These are phyloP conservation scores for Colletotrichum limetticola DNA, from an alignment of 2,329 filamentous ascomycete species.

Conservation along the genomic window DNA sequence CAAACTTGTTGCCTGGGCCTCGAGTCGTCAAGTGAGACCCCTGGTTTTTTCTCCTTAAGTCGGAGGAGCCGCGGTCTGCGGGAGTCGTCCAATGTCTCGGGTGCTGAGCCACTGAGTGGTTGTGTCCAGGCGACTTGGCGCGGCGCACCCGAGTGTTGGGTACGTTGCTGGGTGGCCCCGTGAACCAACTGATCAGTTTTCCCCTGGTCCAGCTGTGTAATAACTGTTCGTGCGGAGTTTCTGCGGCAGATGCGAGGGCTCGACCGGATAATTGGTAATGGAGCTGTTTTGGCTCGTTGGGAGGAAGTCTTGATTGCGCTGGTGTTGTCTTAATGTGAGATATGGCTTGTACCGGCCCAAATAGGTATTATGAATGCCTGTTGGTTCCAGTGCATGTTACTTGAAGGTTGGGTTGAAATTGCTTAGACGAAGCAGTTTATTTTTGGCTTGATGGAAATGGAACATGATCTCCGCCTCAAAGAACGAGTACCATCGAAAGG, in stretches of 20 bases:
- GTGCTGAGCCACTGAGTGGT: not conserved
- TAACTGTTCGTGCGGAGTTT: not conserved
- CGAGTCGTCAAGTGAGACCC: not conserved
- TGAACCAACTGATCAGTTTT: not conserved
- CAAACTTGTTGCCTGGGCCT: not conserved
- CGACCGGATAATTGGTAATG: not conserved
- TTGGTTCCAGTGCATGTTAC: not conserved
- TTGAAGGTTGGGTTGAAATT: no score
- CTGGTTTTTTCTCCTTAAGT: not conserved
- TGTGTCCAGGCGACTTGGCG: not conserved
- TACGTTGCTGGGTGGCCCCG: not conserved
- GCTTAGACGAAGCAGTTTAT: not conserved
- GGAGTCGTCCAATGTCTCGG: not conserved
- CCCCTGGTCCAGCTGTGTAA: not conserved
- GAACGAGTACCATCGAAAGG: no score
- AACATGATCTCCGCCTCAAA: accelerated
- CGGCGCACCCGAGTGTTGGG: not conserved
- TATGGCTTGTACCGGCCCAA: not conserved
- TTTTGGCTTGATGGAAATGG: not conserved
- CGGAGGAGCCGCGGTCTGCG: constrained; percentile 2
- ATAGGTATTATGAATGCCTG: not conserved
- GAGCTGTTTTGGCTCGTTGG: not conserved
- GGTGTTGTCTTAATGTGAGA: not conserved
- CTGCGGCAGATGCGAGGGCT: not conserved
- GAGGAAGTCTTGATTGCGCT: not conserved